phyloP scores from a whole-genome alignment of 352 stramenopile genomes.

The Pythium periplocum region DNA sequence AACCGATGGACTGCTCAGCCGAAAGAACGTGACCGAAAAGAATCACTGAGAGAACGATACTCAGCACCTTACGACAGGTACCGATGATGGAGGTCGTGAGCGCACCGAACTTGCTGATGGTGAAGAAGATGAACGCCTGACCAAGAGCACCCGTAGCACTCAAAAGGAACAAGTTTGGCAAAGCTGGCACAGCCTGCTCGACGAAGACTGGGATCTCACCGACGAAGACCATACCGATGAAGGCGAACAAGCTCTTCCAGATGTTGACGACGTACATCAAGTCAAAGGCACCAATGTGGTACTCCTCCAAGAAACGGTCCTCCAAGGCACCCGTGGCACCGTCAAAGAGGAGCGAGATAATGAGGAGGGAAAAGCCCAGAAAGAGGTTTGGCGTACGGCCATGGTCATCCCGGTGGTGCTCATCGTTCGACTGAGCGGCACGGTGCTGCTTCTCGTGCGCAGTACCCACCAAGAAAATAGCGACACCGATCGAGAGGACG shows the following conservation, averaged over 20 bases:
- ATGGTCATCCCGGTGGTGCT: conserved; percentile 30
- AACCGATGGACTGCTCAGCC: conserved; percentile 54
- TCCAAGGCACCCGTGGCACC: conserved; percentile 74
- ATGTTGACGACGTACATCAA: conserved; percentile 87
- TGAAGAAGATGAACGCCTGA: conserved; percentile 86
- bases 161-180: conserved; percentile 63
- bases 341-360: conserved; percentile 76
- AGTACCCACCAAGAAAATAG: conserved; percentile 70
- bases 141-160: conserved; percentile 72
- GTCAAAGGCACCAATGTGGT: conserved; percentile 79
- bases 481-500: conserved; percentile 66
- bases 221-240: conserved; percentile 62
- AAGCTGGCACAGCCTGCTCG: conserved; percentile 47
- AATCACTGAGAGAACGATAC: conserved; percentile 80
- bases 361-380: conserved; percentile 55
- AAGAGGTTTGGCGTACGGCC: conserved; percentile 63
- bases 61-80: conserved; percentile 82
- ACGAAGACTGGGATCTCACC: conserved; percentile 60
- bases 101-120: conserved; percentile 82
- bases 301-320: conserved; percentile 78
- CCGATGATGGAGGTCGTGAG: conserved; percentile 83
- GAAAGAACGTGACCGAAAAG: conserved; percentile 77
- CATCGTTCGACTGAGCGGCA: conserved; percentile 33
- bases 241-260: conserved; percentile 75
- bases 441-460: conserved; percentile 64